phyloP scores from a whole-genome alignment of 2,329 filamentous ascomycete species.

The Chaetoscypha palmicola region DNA sequence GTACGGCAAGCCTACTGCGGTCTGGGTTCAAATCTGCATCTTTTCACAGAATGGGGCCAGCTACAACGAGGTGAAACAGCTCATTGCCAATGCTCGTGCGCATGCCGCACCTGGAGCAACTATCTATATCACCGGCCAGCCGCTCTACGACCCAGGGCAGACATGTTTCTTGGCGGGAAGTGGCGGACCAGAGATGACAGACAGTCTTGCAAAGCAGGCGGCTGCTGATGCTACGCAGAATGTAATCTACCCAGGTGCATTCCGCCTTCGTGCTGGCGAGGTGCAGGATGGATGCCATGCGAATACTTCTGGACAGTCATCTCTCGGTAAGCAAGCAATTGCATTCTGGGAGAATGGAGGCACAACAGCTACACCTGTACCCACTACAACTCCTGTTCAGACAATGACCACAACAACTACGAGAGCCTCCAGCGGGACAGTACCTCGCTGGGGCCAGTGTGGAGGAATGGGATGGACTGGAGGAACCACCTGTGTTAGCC shows the following conservation, averaged over 20 bases:
- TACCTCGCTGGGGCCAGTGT: too few relatives aligned
- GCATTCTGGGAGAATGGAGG: constrained; percentile 1
- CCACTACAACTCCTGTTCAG: too few relatives aligned
- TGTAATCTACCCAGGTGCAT: constrained; percentile 1
- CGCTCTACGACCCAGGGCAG: not conserved
- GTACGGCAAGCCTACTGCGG: not conserved
- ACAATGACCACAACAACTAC: too few relatives aligned
- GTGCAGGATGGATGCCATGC: constrained; percentile 3
- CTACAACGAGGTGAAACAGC: not conserved
- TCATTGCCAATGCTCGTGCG: constrained; percentile 1
- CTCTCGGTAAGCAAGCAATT: not conserved
- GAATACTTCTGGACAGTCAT: not conserved
- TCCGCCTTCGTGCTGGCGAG: not conserved
- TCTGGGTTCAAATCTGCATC: constrained; percentile 2
- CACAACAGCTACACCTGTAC: too few relatives aligned
- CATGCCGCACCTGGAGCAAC: not conserved
- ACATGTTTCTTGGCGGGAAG: constrained; percentile 1
- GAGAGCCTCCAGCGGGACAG: too few relatives aligned
- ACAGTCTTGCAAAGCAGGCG: not conserved
- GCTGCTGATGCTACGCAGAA: not conserved
- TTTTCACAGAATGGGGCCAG: not conserved
- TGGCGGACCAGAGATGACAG: not conserved
- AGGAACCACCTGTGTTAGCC: too few relatives aligned
- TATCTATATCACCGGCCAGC: constrained; percentile 1
- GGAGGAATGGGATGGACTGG: too few relatives aligned